Evolutionary conservation across 2,329 filamentous ascomycete species (phyloP), one percentile per base, ranked within the genome.

Genomic region (Pseudonectria foliicola): DNA sequence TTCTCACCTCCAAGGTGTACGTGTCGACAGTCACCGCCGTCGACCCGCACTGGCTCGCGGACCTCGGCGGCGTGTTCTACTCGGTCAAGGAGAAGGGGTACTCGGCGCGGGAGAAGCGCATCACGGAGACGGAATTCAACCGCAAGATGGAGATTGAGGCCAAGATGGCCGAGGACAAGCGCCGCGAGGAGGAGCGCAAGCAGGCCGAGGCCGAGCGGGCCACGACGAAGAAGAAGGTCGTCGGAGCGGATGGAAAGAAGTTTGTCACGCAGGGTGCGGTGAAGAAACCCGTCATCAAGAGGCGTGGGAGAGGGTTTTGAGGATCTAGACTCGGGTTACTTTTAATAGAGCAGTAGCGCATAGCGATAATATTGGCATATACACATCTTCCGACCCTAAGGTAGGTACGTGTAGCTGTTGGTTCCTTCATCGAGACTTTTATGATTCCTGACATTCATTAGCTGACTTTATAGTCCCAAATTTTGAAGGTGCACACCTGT

Each of bases 11-110:
- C 38, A 95, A 95, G 57, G 92, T 96, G 58, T 98, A 96, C 67
- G 95, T 98, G 80, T 93, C 86, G 3, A 95, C 87, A 4, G 92
- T 98, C 8, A 98, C 92, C 4, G 79, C 87, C 1, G 92, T 98
- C 2, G 92, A 98, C 58, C 90, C 92, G 34, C 87, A 93, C 57
- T 98, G 92, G 92, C 76, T 98, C 27, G 92, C 92, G 6, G 92
- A 98, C 57, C 70, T 98, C 6, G 92, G 93, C 24, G 92, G 89
- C 2, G 92, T 98, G 0, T 98, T 98, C 61, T 98, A 96, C 62
- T 92, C 84, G 2, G 76, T 98, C 55, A 95, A 95, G 64, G 90
- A 96, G 63, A 98, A 98, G 63, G 92, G 90, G 2, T 98, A 94
- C 57, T 94, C 85, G 11, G 79, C 82, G 10, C 73, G 85, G 16